These are phyloP conservation scores for Colletotrichum cereale DNA, from an alignment of 2,329 filamentous ascomycete genomes.

Conservation along the genomic window DNA sequence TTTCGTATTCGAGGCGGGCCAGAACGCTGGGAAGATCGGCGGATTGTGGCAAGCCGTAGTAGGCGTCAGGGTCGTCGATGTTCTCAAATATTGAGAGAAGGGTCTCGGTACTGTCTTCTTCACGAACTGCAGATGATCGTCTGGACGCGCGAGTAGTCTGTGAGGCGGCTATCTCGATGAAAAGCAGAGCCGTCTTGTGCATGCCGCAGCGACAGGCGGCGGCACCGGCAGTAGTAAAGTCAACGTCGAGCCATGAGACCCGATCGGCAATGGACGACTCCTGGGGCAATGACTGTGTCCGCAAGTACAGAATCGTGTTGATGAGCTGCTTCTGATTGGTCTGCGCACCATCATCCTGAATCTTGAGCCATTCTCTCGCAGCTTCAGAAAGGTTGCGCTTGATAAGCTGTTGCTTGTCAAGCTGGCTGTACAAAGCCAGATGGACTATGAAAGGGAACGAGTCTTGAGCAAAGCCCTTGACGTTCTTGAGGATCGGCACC, in stretches of 20 bases:
- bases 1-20: constrained; percentile 88
- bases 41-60: constrained; percentile 88
- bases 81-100: constrained; percentile 88
- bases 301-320: constrained; percentile 87
- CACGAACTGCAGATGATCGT: constrained; percentile 71
- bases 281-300: constrained; percentile 79
- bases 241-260: constrained; percentile 86
- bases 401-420: constrained; percentile 69
- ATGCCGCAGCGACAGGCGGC: constrained; percentile 85
- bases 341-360: constrained; percentile 48
- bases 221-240: constrained; percentile 76
- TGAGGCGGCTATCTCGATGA: constrained; percentile 79
- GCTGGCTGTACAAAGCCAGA: constrained; percentile 78
- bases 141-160: constrained; percentile 70
- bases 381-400: constrained; percentile 75
- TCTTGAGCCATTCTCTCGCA: constrained; percentile 73
- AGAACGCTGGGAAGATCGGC: constrained; percentile 83
- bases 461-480: constrained; percentile 78
- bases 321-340: constrained; percentile 78
- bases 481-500: constrained; percentile 71
- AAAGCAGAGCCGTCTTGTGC: constrained; percentile 87
- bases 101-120: constrained; percentile 72
- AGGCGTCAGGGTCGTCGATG: constrained; percentile 95
- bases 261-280: constrained; percentile 86
- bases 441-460: constrained; percentile 89